These are phyloP conservation scores for Agrocybe pediades DNA, from an alignment of 768 basidiomycete genomes.

Conservation along the genomic window DNA sequence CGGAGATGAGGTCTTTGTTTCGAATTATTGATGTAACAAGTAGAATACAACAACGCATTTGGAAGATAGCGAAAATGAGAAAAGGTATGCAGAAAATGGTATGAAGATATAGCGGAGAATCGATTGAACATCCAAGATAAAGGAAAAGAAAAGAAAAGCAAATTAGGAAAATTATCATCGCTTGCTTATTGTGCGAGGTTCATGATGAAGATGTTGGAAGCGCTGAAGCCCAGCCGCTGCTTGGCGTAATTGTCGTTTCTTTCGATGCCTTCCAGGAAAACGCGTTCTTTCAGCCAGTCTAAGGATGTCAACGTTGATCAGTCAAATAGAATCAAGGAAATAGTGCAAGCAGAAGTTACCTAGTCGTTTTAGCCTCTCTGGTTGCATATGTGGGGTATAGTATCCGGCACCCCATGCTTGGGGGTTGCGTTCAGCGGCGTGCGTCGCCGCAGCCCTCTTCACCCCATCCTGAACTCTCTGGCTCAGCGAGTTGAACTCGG, in stretches of 20 bases:
- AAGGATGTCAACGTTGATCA: background rate
- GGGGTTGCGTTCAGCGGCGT: conserved; percentile 27
- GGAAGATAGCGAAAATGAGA: too few relatives aligned
- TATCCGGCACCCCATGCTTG: conserved; percentile 34
- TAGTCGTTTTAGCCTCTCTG: conserved; percentile 59
- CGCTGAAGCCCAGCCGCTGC: conserved; percentile 70
- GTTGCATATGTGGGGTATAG: conserved; percentile 48
- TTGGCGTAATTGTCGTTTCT: conserved; percentile 62
- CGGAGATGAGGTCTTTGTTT: too few relatives aligned
- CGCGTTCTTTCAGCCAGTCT: conserved; percentile 81
- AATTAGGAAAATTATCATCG: too few relatives aligned
- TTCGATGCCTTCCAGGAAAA: conserved; percentile 66
- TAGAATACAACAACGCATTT: background rate
- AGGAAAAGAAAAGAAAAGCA: too few relatives aligned
- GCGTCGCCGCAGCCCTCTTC: conserved; percentile 53
- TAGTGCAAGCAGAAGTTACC: conserved; percentile 44
- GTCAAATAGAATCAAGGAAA: background rate
- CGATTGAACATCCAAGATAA: too few relatives aligned
- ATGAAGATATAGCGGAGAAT: too few relatives aligned
- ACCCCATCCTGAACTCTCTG: conserved; percentile 72
- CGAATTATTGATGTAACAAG: too few relatives aligned
- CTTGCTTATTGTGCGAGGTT: conserved; percentile 47
- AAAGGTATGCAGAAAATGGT: too few relatives aligned
- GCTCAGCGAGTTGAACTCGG: conserved; percentile 62
- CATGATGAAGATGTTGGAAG: conserved; percentile 82